These are phyloP conservation scores for Trypanosoma caninum DNA, from an alignment of 208 protist genomes.

Conservation along the genomic window DNA sequence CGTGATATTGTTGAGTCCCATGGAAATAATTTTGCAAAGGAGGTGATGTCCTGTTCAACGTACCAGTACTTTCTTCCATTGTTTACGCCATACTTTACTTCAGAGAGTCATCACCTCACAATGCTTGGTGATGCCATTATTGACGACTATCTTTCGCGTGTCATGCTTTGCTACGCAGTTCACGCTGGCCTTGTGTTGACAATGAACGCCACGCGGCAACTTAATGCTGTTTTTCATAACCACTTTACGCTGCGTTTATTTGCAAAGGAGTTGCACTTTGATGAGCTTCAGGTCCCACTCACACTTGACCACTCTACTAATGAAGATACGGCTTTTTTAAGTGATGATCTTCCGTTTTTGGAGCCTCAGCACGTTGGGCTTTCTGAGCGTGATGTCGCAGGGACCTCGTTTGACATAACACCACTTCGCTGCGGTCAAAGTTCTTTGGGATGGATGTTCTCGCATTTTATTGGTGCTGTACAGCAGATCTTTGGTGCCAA, in stretches of 20 bases:
- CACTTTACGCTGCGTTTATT: constrained; percentile 74
- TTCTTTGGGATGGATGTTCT: constrained; percentile 79
- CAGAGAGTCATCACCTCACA: constrained; percentile 74
- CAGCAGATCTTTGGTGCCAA: constrained; percentile 40
- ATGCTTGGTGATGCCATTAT: constrained; percentile 65
- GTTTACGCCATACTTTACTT: constrained; percentile 49
- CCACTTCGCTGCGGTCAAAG: constrained; percentile 69
- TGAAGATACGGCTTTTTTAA: not conserved
- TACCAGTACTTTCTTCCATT: constrained; percentile 39
- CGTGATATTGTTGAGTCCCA: constrained; percentile 8
- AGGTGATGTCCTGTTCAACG: constrained; percentile 3
- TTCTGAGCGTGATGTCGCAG: constrained; percentile 39
- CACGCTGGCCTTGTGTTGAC: constrained; percentile 49
- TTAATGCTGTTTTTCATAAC: constrained; percentile 77
- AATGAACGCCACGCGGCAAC: constrained; percentile 44
- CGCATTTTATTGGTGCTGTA: constrained; percentile 76
- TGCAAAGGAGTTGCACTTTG: constrained; percentile 64
- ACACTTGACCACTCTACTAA: not conserved
- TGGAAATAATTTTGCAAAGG: constrained; percentile 1
- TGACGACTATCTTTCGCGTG: constrained; percentile 59
- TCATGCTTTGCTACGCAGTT: constrained; percentile 38
- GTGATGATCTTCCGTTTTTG: constrained; percentile 35
- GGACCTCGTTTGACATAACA: constrained; percentile 65
- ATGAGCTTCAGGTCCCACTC: constrained; percentile 47
- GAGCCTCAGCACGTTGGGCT: constrained; percentile 33